Evolutionary conservation across 2,329 filamentous ascomycete species (phyloP).

Genomic region (Mycosphaerella sp.): DNA sequence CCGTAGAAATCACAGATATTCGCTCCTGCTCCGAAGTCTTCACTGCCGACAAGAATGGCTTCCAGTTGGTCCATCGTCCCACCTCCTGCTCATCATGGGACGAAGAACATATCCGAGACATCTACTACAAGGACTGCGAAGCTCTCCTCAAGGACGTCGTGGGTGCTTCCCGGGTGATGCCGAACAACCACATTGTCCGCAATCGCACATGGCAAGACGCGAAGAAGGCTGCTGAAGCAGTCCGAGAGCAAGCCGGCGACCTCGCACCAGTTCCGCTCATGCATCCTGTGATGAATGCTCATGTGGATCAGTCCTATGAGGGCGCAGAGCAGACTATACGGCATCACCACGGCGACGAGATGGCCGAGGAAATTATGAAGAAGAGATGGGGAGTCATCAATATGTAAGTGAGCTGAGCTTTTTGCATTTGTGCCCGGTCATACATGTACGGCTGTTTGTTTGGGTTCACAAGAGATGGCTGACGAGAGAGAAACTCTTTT

Average conservation of each 20-base stretch:
- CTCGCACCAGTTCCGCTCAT: neutral
- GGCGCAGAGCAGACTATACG: constrained; percentile 1
- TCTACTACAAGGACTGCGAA: neutral
- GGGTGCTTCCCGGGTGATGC: constrained; percentile 5
- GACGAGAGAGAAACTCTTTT: too few species aligned
- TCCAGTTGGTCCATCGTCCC: constrained; percentile 3
- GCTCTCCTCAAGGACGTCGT: neutral
- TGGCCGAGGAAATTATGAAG: neutral
- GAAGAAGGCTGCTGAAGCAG: neutral
- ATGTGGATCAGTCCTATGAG: constrained; percentile 10
- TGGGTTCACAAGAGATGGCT: too few species aligned
- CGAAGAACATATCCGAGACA: neutral
- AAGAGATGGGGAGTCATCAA: constrained; percentile 10
- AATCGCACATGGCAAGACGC: neutral
- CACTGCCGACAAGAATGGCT: constrained; percentile 9
- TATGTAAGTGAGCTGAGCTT: neutral
- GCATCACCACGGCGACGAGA: neutral
- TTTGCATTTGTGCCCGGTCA: too few species aligned
- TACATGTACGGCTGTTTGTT: too few species aligned
- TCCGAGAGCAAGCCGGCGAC: neutral
- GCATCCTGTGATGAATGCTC: neutral
- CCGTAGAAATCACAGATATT: constrained; percentile 5
- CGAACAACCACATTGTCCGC: constrained; percentile 2
- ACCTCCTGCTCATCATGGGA: neutral
- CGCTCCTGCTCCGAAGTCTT: neutral